These are phyloP conservation scores for Chytriomyces sp. DNA, from an alignment of 192 early-diverging fungal species.

Conservation along the genomic window DNA sequence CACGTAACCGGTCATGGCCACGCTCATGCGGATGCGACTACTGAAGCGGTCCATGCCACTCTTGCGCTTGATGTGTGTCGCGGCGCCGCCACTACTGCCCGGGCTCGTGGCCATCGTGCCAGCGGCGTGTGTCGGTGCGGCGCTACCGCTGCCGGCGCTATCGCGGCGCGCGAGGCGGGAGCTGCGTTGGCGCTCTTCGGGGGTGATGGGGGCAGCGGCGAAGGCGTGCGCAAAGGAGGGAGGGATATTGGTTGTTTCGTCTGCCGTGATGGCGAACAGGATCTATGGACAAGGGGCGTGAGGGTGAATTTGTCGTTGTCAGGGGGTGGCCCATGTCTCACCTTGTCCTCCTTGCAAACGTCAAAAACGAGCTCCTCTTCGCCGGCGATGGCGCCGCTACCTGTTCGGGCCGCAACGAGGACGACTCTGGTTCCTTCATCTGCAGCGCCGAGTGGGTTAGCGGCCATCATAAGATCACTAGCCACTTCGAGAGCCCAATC, in stretches of 20 bases:
- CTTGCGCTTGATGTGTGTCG: not conserved
- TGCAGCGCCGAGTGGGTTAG: conserved; percentile 21
- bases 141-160: conserved; percentile 6
- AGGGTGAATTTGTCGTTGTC: conserved; percentile 13
- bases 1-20: conserved; percentile 5
- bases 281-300: conserved; percentile 10
- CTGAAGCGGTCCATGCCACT: conserved; percentile 2
- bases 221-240: conserved; percentile 34
- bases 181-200: conserved; percentile 4
- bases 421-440: conserved; percentile 31
- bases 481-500: conserved; percentile 33
- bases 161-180: not conserved
- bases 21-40: conserved; percentile 19
- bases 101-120: not conserved
- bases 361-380: conserved; percentile 37
- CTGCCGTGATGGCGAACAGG: conserved; percentile 35
- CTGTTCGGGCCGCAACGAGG: conserved; percentile 39
- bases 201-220: not conserved
- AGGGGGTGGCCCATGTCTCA: conserved; percentile 1
- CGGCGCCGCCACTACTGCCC: not conserved
- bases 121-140: too few relatives aligned
- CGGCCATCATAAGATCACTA: conserved; percentile 25
- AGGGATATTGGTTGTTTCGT: conserved; percentile 33
- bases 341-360: conserved; percentile 43
- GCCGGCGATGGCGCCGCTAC: conserved; percentile 28